Base-by-base conservation (phyloP, 495 filamentous ascomycete genomes). In the Annulohypoxylon stygium region DNA sequence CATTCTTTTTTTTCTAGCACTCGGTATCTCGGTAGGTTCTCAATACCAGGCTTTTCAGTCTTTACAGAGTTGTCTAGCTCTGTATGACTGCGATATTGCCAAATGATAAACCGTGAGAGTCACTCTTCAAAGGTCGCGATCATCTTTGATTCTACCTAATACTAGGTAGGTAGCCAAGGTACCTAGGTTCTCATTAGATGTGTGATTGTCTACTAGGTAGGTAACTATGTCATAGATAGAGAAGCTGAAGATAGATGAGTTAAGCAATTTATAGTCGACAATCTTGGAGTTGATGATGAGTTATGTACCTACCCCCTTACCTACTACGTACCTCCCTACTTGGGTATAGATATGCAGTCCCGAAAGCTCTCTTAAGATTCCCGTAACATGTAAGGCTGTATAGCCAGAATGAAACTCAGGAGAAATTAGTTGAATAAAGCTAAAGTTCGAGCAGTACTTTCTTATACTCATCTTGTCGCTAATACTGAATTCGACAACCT, bases 41-140 rank as follows among this genome's bases (percentile, higher is more conserved):
- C 70, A 50, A 91, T 75, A 53, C 70, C 71, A 36, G 91, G 87
- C 75, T 23, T 23, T 23, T 23, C 20, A 23, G 20, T 92, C 89
- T 78, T 92, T 88, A 75, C 85, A 87, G 69, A 91, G 87, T 85
- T 85, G 91, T 75, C 86, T 70, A 30, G 90, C 81, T 71, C 88
- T 88, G 72, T 91, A 89, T 48, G 86, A 88, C 80, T 89, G 87
- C 41, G 84, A 86, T 65, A 82, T 73, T 45, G 81, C 78, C 53
- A 90, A 82, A 76, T 91, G 88, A 76, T 90, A 87, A 66, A 90
- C 78, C n/a, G 82, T 88, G 66, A 89, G 83, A 47, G 74, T 62
- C 76, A 79, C 80, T 20, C 66, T 61, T 34, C 12, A 26, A 9
- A 45, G 8, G 20, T 25, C 16, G 34, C 23, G 33, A 16, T 54